Base-by-base conservation (phyloP, 1,284 basidiomycete species). In the Trametes hirsuta region DNA sequence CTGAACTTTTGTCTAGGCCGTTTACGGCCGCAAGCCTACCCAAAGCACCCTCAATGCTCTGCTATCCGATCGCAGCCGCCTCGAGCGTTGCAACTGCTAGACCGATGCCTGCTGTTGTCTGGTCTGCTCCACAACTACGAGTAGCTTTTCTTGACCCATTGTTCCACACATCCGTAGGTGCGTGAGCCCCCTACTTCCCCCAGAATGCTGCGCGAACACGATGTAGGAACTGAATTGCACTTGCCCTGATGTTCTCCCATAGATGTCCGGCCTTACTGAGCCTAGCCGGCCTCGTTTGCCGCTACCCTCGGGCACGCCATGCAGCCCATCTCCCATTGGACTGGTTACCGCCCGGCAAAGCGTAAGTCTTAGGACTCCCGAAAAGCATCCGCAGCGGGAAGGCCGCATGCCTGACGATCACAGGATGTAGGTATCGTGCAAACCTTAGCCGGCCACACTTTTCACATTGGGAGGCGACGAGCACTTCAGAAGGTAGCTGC, bases 331-430 rank as follows among this genome's bases (percentile, higher is more conserved):
- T 6, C 34, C 59, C 50, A 47, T 44, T 48, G 54, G 34, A 25
- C 52, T 55, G 50, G 59, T 35, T 47, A 22, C 54, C 53, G 25
- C 49, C 55, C 59, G 41, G 56, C 34, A 61, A 53, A 55, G 57
- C 53, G 59, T 55, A 64, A 56, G 53, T 60, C 58, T 36, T 47
- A 40, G 41, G 30, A 36, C 9, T 40, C 25, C 45, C 44, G n/a
- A 47, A 58, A 42, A 52, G 56, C 57, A 42, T 30, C 60, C 61
- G 58, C 44, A 34, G 52, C 55, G 34, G 51, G 47, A 44, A 40
- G 12, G 34, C 54, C 25, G 54, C 52, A 62, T 60, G 55, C 61
- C 58, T 65, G 64, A 62, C 47, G 64, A 65, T 65, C 64, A 22
- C 55, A 55, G 49, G 55, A 52, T 55, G 45, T 39, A 37, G 42